Evolutionary conservation across 1,284 basidiomycete genomes (phyloP).

Genomic region (Xerocomus minutiporus): DNA sequence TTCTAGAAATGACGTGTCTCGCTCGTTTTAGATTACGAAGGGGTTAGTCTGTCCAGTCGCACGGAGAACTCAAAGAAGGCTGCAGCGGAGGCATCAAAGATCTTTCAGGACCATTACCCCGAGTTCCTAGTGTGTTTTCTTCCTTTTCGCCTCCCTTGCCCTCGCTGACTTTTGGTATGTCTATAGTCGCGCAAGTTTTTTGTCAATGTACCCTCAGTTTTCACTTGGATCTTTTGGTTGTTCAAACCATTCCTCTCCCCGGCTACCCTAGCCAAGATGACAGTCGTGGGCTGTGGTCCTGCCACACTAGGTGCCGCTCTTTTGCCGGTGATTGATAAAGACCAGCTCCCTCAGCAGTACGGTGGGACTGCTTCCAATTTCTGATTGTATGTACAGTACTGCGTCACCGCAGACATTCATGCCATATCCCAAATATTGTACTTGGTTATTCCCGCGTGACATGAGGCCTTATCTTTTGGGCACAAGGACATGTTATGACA

Average conservation of each 20-base stretch:
- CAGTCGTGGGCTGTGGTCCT: constrained; percentile 62
- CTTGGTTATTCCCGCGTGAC: no score
- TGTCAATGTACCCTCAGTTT: constrained; percentile 67
- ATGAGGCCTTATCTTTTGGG: no score
- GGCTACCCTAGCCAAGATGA: constrained; percentile 71
- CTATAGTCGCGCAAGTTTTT: constrained; percentile 71
- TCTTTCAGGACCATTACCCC: constrained; percentile 72
- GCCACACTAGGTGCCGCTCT: constrained; percentile 56
- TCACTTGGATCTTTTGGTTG: constrained; percentile 79
- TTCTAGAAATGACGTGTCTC: neutral
- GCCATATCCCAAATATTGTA: no score
- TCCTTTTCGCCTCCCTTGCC: neutral
- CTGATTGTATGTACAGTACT: neutral
- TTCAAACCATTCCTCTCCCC: constrained; percentile 71
- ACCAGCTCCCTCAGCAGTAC: constrained; percentile 61
- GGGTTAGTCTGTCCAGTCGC: constrained; percentile 61
- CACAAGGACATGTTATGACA: no score
- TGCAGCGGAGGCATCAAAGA: constrained; percentile 62
- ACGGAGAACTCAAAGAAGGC: constrained; percentile 72
- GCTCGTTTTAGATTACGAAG: constrained; percentile 59
- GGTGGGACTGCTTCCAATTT: constrained; percentile 50
- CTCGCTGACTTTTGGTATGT: neutral
- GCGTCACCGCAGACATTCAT: no score
- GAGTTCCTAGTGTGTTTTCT: constrained; percentile 59
- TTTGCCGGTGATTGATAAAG: constrained; percentile 46